These are phyloP conservation scores for Tetrapisispora arboricola DNA, from an alignment of 805 yeast genomes.

Conservation along the genomic window DNA sequence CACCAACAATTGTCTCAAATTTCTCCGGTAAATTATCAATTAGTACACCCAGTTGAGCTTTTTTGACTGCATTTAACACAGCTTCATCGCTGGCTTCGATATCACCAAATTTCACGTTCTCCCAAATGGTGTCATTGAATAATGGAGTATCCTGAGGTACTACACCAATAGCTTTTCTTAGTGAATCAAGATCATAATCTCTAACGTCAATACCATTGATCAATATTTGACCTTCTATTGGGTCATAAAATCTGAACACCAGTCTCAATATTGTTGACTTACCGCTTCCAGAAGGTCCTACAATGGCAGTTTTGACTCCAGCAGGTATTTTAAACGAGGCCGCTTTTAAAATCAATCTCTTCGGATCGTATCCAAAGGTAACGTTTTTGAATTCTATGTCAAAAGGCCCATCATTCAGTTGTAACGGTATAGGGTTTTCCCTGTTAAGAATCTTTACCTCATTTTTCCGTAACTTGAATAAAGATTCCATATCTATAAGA, in stretches of 20 bases:
- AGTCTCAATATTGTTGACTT: slow-evolving; percentile 80
- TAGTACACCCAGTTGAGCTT: slow-evolving; percentile 59
- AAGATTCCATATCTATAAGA: slow-evolving; percentile 87
- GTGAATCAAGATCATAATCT: slow-evolving; percentile 60
- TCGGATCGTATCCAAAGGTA: slow-evolving; percentile 83
- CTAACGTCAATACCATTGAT: slow-evolving; percentile 86
- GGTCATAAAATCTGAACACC: slow-evolving; percentile 85
- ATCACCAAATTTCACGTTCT: slow-evolving; percentile 81
- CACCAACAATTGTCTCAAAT: slow-evolving; percentile 80
- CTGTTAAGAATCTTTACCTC: slow-evolving; percentile 54
- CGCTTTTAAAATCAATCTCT: slow-evolving; percentile 72
- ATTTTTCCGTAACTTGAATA: slow-evolving; percentile 75
- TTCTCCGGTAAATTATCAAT: slow-evolving; percentile 75
- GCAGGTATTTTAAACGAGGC: slow-evolving; percentile 82
- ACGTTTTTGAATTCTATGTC: slow-evolving; percentile 86
- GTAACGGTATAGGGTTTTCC: slow-evolving; percentile 51
- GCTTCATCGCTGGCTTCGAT: slow-evolving; percentile 64
- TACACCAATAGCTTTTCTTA: slow-evolving; percentile 71
- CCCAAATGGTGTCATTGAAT: slow-evolving; percentile 81
- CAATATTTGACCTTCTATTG: slow-evolving; percentile 60
- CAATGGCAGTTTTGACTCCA: slow-evolving; percentile 85
- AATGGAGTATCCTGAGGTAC: slow-evolving; percentile 98
- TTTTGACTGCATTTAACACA: slow-evolving; percentile 49
- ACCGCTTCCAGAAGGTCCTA: slow-evolving; percentile 95
- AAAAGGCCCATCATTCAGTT: slow-evolving; percentile 38